Base-by-base conservation (phyloP, 1,284 basidiomycete species). In the Heterobasidion parviporum region DNA sequence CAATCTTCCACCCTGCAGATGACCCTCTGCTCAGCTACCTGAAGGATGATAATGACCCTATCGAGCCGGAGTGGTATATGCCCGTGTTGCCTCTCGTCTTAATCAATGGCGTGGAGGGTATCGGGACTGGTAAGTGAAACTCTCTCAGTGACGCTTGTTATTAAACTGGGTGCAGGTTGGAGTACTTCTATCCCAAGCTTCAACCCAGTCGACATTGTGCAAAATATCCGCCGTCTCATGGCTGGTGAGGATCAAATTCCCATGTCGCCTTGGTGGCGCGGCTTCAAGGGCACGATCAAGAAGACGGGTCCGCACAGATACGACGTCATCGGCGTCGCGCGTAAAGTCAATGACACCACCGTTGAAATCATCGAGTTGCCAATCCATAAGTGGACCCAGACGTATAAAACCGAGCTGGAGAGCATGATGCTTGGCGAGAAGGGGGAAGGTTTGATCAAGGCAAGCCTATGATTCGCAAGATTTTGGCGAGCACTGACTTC, bases 181-280 rank as follows among this genome's bases (percentile, higher is more conserved):
- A 96, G 93, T 66, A 98, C 97, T 0, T 85, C 74, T 48, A 80
- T 99, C 54, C 97, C 97, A 9, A 92, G 89, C 66, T 99, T 89
- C 77, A 98, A 99, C 69, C 97, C 97, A 0, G 71, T 72, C 32
- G 96, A 98, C 59, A 87, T 99, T 52, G 89, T 98, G 16, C 80
- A 79, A 33, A 99, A 99, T 69, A 70, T 99, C 52, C 85, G 87
- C 10, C 81, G 92, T 6, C 73, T 96, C 62, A 95, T 99, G 92
- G 78, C 79, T 0, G 89, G 85, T 45, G 91, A 98, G 71, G 92
- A 94, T 62, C 67, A 88, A 57, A 81, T 87, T 12, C 80, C 85
- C 0, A 98, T 99, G 91, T 75, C 81, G 18, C 97, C 97, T 0
- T 99, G 97, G 97, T 99, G 92, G 88, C 85, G 94, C 53, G 97